Evolutionary conservation across 169 alveolate genomes (phyloP).

Genomic region (Perkinsus chesapeaki): DNA sequence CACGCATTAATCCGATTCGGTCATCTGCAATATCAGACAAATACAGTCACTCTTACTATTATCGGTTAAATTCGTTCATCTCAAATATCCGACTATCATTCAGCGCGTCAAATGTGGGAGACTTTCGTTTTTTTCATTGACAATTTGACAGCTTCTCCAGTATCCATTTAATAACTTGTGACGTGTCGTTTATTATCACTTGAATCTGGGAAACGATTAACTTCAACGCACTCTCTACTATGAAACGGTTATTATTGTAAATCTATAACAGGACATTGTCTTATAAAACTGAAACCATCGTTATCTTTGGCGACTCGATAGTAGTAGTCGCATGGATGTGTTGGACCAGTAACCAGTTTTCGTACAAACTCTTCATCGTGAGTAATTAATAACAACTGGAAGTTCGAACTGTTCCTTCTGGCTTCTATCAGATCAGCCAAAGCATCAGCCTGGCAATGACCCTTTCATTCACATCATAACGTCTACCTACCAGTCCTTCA

Average conservation of each 20-base stretch:
- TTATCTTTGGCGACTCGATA: neutral
- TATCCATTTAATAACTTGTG: no score
- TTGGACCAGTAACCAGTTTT: conserved; percentile 37
- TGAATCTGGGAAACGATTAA: no score
- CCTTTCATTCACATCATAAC: neutral
- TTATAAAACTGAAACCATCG: neutral
- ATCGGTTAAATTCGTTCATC: no score
- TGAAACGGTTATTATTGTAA: neutral
- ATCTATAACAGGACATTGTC: neutral
- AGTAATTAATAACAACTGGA: conserved; percentile 91
- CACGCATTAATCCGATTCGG: no score
- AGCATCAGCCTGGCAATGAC: conserved; percentile 26
- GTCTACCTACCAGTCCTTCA: conserved; percentile 64
- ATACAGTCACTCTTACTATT: no score
- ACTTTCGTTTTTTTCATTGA: no score
- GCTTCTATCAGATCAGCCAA: conserved; percentile 41
- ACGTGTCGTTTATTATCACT: no score
- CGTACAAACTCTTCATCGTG: conserved; percentile 95
- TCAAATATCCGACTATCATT: no score
- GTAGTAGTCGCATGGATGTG: neutral
- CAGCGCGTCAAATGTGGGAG: no score
- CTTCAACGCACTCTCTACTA: no score
- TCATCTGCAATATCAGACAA: no score
- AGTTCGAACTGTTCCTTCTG: conserved; percentile 31
- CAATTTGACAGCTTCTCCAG: no score